A percentile compares a stretch with the other conserved stretches of the same genome.
Conservation (phyloP, 306 rosid species). For the Urtica urens region DNA sequence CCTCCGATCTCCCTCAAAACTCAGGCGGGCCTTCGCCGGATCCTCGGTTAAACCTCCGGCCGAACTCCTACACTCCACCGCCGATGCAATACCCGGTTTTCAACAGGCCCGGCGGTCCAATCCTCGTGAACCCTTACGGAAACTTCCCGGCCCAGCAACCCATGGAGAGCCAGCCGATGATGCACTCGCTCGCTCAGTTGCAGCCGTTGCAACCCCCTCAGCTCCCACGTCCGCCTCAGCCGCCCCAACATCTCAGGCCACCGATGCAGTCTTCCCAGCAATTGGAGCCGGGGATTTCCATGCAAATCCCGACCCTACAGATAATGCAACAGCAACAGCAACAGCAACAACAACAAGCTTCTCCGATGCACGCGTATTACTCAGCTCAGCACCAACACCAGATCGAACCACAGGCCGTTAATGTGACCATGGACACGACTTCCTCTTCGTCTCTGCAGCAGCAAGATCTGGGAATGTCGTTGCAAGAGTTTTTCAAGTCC, state of each 20-base stretch:
- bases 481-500: slow-evolving; percentile 82
- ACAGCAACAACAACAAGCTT: slow-evolving; percentile 65
- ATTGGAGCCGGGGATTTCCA: slow-evolving; percentile 51
- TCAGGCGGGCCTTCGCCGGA: slow-evolving; percentile 40
- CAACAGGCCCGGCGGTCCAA: slow-evolving; percentile 51
- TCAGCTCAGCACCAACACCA: slow-evolving; percentile 55
- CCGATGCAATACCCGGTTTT: slow-evolving; percentile 40
- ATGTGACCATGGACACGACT: slow-evolving; percentile 32
- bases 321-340: slow-evolving; percentile 48
- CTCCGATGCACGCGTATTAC: slow-evolving; percentile 55
- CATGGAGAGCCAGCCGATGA: slow-evolving; percentile 45
- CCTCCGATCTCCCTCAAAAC: slow-evolving; percentile 43
- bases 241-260: slow-evolving; percentile 91
- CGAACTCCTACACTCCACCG: slow-evolving; percentile 44
- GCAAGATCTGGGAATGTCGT: slow-evolving; percentile 64
- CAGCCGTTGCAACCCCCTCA: slow-evolving; percentile 98
- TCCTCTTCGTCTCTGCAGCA: slow-evolving; percentile 36
- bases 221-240: slow-evolving; percentile 88
- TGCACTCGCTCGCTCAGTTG: slow-evolving; percentile 68
- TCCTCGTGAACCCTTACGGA: slow-evolving; percentile 43
- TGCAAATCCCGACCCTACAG: slow-evolving; percentile 46
- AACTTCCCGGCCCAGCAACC: slow-evolving; percentile 55
- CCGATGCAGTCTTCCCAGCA: slow-evolving; percentile 64
- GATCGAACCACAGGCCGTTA: slow-evolving; percentile 34
- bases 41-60: slow-evolving; percentile 40